Percentiles rank a stretch among this genome's conserved stretches.
Conservation (phyloP, 805 yeast species). For the Metschnikowia rubicola region DNA sequence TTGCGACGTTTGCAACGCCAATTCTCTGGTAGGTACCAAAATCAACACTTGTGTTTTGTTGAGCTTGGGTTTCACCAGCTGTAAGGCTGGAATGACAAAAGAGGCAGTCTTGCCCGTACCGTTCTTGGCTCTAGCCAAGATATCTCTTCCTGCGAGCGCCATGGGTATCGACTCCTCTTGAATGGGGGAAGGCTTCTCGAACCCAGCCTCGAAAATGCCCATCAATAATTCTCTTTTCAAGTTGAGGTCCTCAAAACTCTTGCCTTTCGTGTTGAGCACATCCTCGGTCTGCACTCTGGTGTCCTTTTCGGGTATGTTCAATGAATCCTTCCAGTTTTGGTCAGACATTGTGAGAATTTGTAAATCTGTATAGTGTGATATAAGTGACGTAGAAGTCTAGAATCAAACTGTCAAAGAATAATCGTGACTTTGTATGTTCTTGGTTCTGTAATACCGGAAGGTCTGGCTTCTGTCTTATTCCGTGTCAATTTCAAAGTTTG, state of each 20-base stretch:
- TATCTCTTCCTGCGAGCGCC: constrained; percentile 92
- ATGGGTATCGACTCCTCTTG: constrained; percentile 97
- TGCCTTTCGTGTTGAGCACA: constrained; percentile 87
- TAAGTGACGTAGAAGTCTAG: not conserved
- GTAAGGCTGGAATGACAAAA: constrained; percentile 88
- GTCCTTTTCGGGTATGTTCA: constrained; percentile 80
- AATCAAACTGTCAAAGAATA: constrained; percentile 1
- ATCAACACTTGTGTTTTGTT: constrained; percentile 88
- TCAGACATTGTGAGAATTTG: constrained; percentile 13
- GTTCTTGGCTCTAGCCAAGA: constrained; percentile 95
- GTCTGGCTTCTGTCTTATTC: not conserved
- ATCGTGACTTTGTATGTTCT: not conserved
- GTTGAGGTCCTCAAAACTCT: constrained; percentile 85
- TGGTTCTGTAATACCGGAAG: too few relatives aligned
- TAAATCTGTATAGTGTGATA: not conserved
- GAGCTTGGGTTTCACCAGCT: constrained; percentile 78
- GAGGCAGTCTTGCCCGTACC: constrained; percentile 99
- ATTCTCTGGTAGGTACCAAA: constrained; percentile 95
- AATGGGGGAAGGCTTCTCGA: constrained; percentile 96
- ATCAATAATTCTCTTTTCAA: constrained; percentile 89
- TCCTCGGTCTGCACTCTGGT: constrained; percentile 97
- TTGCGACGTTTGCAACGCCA: constrained; percentile 95
- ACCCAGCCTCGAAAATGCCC: constrained; percentile 99
- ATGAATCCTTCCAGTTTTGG: constrained; percentile 60
- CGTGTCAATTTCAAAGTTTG: constrained; percentile 1